phyloP scores from a whole-genome alignment of 768 basidiomycete genomes.

The Grammothele lineata region DNA sequence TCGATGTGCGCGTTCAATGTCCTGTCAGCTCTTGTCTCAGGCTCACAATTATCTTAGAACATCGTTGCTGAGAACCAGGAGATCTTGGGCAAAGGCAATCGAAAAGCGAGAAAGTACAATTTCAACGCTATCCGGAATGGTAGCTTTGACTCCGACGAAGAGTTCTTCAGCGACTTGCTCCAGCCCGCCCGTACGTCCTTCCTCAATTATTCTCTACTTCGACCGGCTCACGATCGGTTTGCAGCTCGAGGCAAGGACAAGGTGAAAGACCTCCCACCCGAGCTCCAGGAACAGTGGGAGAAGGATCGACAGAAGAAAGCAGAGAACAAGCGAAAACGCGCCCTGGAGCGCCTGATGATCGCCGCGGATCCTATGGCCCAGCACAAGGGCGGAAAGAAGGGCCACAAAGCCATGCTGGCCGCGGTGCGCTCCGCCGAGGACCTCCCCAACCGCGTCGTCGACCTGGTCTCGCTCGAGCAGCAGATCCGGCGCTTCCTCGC shows the following conservation, averaged over 20 bases:
- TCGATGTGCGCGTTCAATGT: constrained; percentile 42
- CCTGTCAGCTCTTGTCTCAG: background rate
- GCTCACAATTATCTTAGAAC: constrained; percentile 35
- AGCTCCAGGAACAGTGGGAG: constrained; percentile 69
- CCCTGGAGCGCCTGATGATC: constrained; percentile 46
- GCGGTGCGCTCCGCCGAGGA: constrained; percentile 48
- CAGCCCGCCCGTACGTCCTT: constrained; percentile 47
- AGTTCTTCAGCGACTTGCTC: constrained; percentile 28
- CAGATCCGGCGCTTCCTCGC: constrained; percentile 68
- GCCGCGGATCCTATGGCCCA: constrained; percentile 59
- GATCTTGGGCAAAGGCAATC: constrained; percentile 39
- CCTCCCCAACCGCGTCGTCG: constrained; percentile 48
- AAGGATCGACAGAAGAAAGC: constrained; percentile 84
- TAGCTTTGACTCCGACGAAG: constrained; percentile 33
- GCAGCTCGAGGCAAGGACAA: constrained; percentile 37
- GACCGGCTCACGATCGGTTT: too few relatives aligned
- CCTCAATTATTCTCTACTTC: background rate
- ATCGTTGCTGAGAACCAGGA: constrained; percentile 57
- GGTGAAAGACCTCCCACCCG: constrained; percentile 45
- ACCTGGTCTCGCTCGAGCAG: constrained; percentile 62
- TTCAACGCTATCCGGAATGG: constrained; percentile 63
- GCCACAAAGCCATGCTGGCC: constrained; percentile 60
- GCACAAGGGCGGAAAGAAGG: constrained; percentile 68
- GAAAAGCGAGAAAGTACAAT: constrained; percentile 48
- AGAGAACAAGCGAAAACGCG: constrained; percentile 61